Conservation (phyloP, 805 yeast genomes). For the Saccharomycopsis lassenensis region DNA sequence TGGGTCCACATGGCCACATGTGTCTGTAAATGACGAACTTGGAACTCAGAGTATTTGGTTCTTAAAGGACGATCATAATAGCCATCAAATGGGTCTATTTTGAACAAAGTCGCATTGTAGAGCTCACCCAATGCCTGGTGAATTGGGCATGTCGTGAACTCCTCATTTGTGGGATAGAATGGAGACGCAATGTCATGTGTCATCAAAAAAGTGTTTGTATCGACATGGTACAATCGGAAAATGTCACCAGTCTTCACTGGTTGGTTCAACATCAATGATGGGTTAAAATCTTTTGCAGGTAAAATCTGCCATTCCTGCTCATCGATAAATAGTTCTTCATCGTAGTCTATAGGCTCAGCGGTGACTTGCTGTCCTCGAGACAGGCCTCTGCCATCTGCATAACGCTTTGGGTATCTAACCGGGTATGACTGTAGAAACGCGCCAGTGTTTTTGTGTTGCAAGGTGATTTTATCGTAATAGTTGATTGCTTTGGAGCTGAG, state of each 20-base stretch:
- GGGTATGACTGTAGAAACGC: conserved; percentile 78
- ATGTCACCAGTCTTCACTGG: conserved; percentile 60
- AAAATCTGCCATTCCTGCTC: conserved; percentile 83
- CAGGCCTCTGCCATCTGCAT: conserved; percentile 92
- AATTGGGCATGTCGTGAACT: conserved; percentile 62
- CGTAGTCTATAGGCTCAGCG: conserved; percentile 43
- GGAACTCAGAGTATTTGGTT: conserved; percentile 60
- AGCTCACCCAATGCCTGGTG: conserved; percentile 47
- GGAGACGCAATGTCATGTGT: conserved; percentile 98
- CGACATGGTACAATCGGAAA: conserved; percentile 71
- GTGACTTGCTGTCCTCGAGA: conserved; percentile 95
- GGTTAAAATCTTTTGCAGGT: conserved; percentile 43
- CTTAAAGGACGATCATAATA: conserved; percentile 40
- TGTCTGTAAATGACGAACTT: conserved; percentile 72
- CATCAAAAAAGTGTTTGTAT: conserved; percentile 66
- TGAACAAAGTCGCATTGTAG: conserved; percentile 70
- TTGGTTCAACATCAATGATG: conserved; percentile 29
- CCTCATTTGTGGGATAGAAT: conserved; percentile 82
- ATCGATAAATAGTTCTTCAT: conserved; percentile 27
- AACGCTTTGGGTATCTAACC: conserved; percentile 70
- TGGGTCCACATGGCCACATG: conserved; percentile 94
- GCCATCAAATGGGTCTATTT: conserved; percentile 50
- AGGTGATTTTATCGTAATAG: conserved; percentile 64
- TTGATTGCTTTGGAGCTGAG: conserved; percentile 59
- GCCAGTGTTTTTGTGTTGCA: conserved; percentile 71